These are phyloP conservation scores for Platanthera zijinensis DNA, from an alignment of 106 monocot genomes.

Conservation along the genomic window DNA sequence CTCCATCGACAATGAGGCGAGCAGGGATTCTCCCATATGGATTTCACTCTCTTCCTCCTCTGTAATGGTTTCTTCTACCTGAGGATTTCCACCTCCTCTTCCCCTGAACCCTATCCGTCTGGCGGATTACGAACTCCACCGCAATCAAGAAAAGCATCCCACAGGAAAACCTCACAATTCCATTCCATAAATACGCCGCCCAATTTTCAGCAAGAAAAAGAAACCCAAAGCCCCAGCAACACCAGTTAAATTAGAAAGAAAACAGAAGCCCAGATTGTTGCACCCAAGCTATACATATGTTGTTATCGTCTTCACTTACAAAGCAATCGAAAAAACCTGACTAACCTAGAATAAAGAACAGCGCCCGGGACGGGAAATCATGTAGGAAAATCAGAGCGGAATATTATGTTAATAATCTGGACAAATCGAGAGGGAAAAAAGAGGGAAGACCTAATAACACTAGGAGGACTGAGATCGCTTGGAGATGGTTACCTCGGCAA, in stretches of 20 bases:
- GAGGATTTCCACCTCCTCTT: constrained; percentile 15
- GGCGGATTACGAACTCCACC: constrained; percentile 40
- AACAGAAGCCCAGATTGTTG: background rate
- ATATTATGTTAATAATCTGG: background rate
- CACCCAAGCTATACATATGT: background rate
- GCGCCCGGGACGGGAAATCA: background rate
- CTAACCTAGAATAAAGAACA: constrained; percentile 4
- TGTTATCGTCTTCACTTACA: background rate
- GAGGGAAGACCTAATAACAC: constrained; percentile 8
- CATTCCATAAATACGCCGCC: constrained; percentile 38
- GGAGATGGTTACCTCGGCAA: constrained; percentile 18
- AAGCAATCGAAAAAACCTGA: constrained; percentile 1
- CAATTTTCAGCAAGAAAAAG: background rate
- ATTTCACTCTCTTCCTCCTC: background rate
- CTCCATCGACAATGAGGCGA: constrained; percentile 50
- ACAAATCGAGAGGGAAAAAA: background rate
- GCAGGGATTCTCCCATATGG: constrained; percentile 38
- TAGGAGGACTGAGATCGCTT: constrained; percentile 9
- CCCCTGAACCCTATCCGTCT: constrained; percentile 23
- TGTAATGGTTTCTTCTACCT: background rate
- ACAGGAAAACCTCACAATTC: constrained; percentile 34
- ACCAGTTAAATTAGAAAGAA: background rate
- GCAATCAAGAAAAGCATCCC: constrained; percentile 52
- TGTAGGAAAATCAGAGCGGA: background rate
- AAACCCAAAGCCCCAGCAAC: constrained; percentile 6